phyloP scores from a whole-genome alignment of 2,329 filamentous ascomycete species.

The Chaetomiaceae sp. region DNA sequence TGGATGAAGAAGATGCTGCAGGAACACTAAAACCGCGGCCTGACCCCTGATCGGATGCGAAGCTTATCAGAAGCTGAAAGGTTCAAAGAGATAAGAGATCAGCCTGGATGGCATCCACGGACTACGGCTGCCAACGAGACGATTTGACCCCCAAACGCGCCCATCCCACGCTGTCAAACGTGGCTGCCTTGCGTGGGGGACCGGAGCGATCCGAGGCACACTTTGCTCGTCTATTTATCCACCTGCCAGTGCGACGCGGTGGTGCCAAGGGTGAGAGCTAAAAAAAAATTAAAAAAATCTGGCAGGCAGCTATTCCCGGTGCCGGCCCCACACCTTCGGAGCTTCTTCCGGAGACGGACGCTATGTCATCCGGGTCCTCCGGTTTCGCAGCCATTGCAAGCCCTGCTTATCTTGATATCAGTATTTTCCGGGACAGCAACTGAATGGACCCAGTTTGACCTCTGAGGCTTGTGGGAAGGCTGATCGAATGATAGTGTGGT shows the following conservation, averaged over 20 bases:
- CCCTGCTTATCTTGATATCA: neutral
- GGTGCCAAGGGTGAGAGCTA: neutral
- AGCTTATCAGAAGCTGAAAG: too few species aligned
- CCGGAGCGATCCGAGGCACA: neutral
- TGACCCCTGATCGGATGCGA: too few species aligned
- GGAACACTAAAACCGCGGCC: too few species aligned
- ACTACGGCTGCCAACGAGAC: too few species aligned
- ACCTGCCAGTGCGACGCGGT: neutral
- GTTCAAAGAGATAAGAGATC: neutral
- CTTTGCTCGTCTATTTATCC: too few species aligned
- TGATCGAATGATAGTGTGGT: too few species aligned
- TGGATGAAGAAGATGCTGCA: neutral
- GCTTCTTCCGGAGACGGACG: neutral
- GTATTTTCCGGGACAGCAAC: too few species aligned
- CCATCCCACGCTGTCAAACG: neutral
- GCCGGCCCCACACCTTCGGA: slow-evolving; percentile 3
- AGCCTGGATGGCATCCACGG: neutral
- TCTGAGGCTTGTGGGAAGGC: too few species aligned
- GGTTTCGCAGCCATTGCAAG: slow-evolving; percentile 1
- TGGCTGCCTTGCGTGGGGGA: neutral
- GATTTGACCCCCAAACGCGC: neutral
- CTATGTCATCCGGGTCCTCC: slow-evolving; percentile 3
- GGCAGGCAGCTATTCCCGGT: neutral
- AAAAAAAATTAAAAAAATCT: neutral
- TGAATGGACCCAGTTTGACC: too few species aligned